A percentile compares a stretch with the other conserved stretches of the same genome.
Conservation (phyloP, 1,284 basidiomycete genomes). For the Trichosporon asahii region DNA sequence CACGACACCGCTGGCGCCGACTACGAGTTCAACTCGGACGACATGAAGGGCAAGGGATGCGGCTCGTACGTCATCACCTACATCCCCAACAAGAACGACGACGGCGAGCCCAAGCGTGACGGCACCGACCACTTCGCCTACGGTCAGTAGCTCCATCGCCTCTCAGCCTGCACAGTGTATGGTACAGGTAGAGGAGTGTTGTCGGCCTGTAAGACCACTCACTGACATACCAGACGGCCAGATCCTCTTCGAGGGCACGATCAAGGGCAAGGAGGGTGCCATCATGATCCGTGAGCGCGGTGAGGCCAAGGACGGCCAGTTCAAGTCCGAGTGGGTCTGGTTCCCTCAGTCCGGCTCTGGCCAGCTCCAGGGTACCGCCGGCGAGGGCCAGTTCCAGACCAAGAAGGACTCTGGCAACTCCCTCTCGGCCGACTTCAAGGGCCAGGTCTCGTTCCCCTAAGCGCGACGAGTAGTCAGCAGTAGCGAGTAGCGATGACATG, state of each 20-base stretch:
- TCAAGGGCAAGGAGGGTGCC: conserved; percentile 14
- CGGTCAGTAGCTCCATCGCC: not conserved
- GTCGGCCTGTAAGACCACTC: too few relatives aligned
- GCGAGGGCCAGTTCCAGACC: not conserved
- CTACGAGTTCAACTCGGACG: conserved; percentile 1
- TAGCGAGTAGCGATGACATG: not conserved
- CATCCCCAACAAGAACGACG: not conserved
- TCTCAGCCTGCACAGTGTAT: too few relatives aligned
- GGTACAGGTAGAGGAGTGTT: too few relatives aligned
- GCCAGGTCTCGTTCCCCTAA: conserved; percentile 1
- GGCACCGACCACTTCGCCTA: conserved; percentile 3
- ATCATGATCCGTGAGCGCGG: conserved; percentile 15
- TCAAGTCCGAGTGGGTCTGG: conserved; percentile 11
- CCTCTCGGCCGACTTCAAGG: not conserved
- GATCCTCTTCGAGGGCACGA: conserved; percentile 17
- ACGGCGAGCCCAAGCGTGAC: not conserved
- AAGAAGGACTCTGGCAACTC: not conserved
- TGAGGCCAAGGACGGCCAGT: not conserved
- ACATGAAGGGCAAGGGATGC: conserved; percentile 13
- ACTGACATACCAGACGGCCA: conserved; percentile 10
- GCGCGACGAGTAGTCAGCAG: not conserved
- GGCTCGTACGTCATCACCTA: conserved; percentile 11
- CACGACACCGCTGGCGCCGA: conserved; percentile 6
- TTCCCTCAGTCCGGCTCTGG: conserved; percentile 8
- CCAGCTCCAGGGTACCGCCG: conserved; percentile 13